Base-by-base conservation (phyloP, 2,329 filamentous ascomycete genomes). In the Coniochaeta pulveracea region DNA sequence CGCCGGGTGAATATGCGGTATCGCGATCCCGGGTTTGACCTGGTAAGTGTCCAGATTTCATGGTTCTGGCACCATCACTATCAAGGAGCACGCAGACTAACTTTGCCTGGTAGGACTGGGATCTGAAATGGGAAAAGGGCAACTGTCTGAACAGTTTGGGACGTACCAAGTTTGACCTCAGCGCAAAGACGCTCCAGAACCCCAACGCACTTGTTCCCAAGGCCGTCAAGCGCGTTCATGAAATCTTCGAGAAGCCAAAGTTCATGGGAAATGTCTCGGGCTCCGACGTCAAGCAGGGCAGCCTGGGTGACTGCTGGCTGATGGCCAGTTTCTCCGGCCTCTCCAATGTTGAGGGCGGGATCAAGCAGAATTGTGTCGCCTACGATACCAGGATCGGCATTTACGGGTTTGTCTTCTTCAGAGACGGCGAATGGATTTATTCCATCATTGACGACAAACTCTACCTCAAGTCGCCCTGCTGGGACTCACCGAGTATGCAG, bases 391-490 rank as follows among this genome's bases (percentile, higher is more conserved):
- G 63, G 63, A 76, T 91, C 33, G 85, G 85, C 7, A 85, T 93
- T 4, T 93, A 93, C 47, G 85, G 85, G 2, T 93, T 93, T 47
- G 83, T 93, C 31, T 93, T 93, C 51, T 83, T 81, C 51, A 65
- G 85, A 50, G 85, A 93, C 47, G 85, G 85, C 34, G 84, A 91
- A 55, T 94, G 85, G 86, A 82, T 89, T 36, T 85, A 86, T 45
- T 86, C 83, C 37, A 88, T 94, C 40, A 76, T 94, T 38, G 86
- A 94, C 49, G 86, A 94, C 55, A 93, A 93, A 56, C 66, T 94
- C 3, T 93, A 84, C 51, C 69, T 93, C 12, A 83, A 79, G 38
- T 84, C 82, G 2, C 80, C 84, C 4, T 80, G 82, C 48, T 93
- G 85, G 61, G 83, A 93, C 43, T 82, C 84, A 21, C 79, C 76